Evolutionary conservation across 192 early-diverging fungal species (phyloP).

Genomic region (Mortierella alpina): DNA sequence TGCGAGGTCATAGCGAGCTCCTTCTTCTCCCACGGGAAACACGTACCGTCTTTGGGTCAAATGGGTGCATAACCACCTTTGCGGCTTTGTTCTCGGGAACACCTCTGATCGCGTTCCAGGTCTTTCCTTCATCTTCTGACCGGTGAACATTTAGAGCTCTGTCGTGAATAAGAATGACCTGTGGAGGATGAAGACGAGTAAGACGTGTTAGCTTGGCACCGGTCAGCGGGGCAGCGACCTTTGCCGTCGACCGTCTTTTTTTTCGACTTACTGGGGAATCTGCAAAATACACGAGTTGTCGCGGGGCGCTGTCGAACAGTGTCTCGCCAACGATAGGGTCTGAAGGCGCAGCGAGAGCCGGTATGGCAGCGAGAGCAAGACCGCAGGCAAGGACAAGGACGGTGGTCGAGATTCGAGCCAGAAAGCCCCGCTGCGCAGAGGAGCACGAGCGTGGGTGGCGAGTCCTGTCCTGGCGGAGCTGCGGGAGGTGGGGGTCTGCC

Average conservation of each 20-base stretch:
- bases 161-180: slow-evolving; percentile 42
- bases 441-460: neutral
- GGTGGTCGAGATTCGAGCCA: slow-evolving; percentile 17
- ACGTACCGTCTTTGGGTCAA: slow-evolving; percentile 68
- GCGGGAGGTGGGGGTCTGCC: neutral
- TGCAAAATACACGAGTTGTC: slow-evolving; percentile 30
- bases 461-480: neutral
- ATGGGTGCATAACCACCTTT: slow-evolving; percentile 72
- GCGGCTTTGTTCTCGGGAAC: slow-evolving; percentile 58
- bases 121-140: slow-evolving; percentile 75
- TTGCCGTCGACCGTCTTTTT: neutral
- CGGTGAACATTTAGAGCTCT: slow-evolving; percentile 55
- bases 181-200: neutral
- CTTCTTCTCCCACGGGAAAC: neutral
- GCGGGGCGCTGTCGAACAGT: slow-evolving; percentile 10
- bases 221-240: no score
- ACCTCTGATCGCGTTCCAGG: slow-evolving; percentile 62
- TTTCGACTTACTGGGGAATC: slow-evolving; percentile 35
- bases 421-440: neutral
- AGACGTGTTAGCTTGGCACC: no score
- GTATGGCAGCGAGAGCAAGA: neutral
- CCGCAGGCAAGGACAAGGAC: slow-evolving; percentile 19
- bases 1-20: neutral
- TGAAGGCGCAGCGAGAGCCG: slow-evolving; percentile 13
- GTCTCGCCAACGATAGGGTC: slow-evolving; percentile 20